These are phyloP conservation scores for Rhododendron simsii DNA, from an alignment of 148 eudicot genomes.

Conservation along the genomic window DNA sequence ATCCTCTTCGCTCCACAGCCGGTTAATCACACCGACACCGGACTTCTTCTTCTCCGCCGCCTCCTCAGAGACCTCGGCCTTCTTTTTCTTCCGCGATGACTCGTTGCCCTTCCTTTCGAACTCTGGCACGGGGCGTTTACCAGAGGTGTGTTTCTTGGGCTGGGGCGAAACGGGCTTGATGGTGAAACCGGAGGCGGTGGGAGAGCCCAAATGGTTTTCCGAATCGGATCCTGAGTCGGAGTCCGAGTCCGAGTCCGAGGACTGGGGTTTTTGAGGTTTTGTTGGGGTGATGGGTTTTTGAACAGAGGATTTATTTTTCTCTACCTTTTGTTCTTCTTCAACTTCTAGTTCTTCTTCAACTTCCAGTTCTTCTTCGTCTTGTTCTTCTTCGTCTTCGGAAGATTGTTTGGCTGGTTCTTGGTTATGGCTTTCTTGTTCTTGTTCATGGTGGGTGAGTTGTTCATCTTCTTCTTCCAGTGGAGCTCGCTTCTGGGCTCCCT, in stretches of 20 bases:
- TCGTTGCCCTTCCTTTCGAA: neutral
- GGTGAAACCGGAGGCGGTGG: slow-evolving; percentile 11
- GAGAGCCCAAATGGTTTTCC: slow-evolving; percentile 9
- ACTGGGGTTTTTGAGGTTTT: neutral
- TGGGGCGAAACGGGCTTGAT: neutral
- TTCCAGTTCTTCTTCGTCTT: too few species aligned
- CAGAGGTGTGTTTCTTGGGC: slow-evolving; percentile 9
- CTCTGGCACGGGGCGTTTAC: slow-evolving; percentile 17
- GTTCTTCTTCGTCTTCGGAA: too few species aligned
- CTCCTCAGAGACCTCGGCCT: too few species aligned
- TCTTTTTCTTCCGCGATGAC: neutral
- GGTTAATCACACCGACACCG: neutral
- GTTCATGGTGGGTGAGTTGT: too few species aligned
- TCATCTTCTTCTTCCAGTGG: too few species aligned
- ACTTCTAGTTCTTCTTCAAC: neutral
- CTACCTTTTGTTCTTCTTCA: slow-evolving; percentile 11
- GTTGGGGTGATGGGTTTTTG: neutral
- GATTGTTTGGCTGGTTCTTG: too few species aligned
- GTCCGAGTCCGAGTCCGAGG: neutral
- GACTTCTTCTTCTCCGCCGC: neutral
- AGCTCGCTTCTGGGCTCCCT: too few species aligned
- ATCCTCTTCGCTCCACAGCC: slow-evolving; percentile 56
- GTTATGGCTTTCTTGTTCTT: too few species aligned
- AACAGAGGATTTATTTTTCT: neutral
- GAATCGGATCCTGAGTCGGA: slow-evolving; percentile 16